These are phyloP conservation scores for Tagetes patula DNA, from an alignment of 129 eudicot species.

Conservation along the genomic window DNA sequence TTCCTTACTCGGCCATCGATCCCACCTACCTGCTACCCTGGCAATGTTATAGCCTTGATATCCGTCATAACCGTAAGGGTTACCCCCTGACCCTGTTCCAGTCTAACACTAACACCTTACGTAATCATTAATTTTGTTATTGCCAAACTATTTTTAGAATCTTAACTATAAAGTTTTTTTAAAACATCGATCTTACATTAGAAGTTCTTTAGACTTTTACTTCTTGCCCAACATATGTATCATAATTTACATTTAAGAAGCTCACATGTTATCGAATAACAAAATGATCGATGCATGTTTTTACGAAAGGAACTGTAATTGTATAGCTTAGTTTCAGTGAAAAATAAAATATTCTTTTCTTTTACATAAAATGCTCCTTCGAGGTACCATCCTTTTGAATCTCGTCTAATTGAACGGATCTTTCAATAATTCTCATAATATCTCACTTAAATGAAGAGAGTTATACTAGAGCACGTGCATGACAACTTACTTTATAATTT, in stretches of 20 bases:
- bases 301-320: neutral
- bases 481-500: slow-evolving; percentile 28
- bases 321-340: neutral
- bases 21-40: too few relatives aligned
- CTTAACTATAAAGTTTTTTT: too few relatives aligned
- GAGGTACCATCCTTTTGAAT: slow-evolving; percentile 32
- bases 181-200: neutral
- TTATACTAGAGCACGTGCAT: slow-evolving; percentile 58
- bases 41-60: too few relatives aligned
- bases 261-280: neutral
- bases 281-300: neutral
- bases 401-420: slow-evolving; percentile 22
- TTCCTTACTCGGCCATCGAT: too few relatives aligned
- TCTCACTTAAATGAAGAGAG: slow-evolving; percentile 31
- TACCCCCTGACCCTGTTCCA: too few relatives aligned
- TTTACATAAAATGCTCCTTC: slow-evolving; percentile 24
- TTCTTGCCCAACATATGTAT: neutral
- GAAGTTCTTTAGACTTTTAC: neutral
- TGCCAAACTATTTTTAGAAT: too few relatives aligned
- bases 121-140: too few relatives aligned
- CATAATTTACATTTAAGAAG: neutral
- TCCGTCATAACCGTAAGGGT: too few relatives aligned
- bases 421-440: slow-evolving; percentile 28
- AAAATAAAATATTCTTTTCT: neutral
- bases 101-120: too few relatives aligned